These are phyloP conservation scores for Ophiosphaerella korrae DNA, from an alignment of 2,329 filamentous ascomycete species.

Conservation along the genomic window DNA sequence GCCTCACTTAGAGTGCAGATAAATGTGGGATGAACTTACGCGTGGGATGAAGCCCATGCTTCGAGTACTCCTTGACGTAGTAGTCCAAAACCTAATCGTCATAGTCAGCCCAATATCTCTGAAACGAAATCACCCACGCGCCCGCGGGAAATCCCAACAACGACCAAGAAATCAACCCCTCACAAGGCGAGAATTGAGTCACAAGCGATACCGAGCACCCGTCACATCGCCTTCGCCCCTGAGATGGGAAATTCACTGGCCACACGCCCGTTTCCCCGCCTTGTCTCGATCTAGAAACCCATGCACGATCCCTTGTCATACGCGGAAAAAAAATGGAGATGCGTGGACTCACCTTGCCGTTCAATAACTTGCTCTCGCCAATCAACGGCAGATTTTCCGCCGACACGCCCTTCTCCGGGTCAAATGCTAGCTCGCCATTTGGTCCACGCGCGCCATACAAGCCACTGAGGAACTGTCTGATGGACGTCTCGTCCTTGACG, in stretches of 20 bases:
- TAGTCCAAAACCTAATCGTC: slow-evolving; percentile 65
- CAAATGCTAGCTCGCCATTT: slow-evolving; percentile 63
- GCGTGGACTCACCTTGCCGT: slow-evolving; percentile 58
- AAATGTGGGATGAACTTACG: slow-evolving; percentile 47
- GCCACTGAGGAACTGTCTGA: slow-evolving; percentile 72
- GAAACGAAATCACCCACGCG: slow-evolving; percentile 4
- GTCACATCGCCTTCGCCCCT: no score
- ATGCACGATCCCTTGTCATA: background rate
- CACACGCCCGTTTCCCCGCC: background rate
- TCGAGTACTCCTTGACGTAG: slow-evolving; percentile 74
- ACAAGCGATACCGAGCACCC: background rate
- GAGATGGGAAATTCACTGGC: background rate
- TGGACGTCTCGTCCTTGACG: slow-evolving; percentile 61
- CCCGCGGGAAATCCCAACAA: no score
- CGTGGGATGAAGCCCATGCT: slow-evolving; percentile 76
- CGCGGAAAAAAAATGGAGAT: background rate
- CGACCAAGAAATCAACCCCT: no score
- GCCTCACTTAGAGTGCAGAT: background rate
- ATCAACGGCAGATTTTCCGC: slow-evolving; percentile 67
- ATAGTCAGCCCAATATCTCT: slow-evolving; percentile 45
- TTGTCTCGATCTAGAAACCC: no score
- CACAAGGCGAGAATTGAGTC: background rate
- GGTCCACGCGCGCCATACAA: slow-evolving; percentile 71
- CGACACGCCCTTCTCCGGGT: slow-evolving; percentile 64
- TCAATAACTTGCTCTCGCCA: slow-evolving; percentile 63